Base-by-base conservation (phyloP, 2,329 filamentous ascomycete genomes). In the Colletotrichum truncatum region DNA sequence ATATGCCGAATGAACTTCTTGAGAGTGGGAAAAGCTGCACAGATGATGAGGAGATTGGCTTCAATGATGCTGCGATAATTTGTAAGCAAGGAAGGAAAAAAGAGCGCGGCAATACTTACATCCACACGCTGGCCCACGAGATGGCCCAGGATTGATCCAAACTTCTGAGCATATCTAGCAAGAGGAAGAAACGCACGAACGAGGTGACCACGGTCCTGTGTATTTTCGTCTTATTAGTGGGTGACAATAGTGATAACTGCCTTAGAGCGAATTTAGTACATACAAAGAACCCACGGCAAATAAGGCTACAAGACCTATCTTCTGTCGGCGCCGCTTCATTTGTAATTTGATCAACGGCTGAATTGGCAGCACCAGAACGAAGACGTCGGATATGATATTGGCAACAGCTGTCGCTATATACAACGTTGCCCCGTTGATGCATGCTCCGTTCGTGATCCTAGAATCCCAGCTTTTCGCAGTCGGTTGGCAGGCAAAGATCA, bases 351-450 rank as follows among this genome's bases (percentile, higher is more conserved):
- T 70, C 1, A 86, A 74, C 34, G 83, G 81, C 0, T 78, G 80
- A 26, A 85, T 76, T 0, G 84, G 84, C 2, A 86, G 69, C 1
- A 76, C 67, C 48, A 84, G 82, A 14, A 84, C 77, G 6, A 84
- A 68, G 4, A 86, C 52, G 67, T 85, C 82, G 7, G 82, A 82
- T 14, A 79, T 58, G 48, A 85, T 82, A 62, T 84, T 84, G 16
- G 81, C 73, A 3, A 77, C 78, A 0, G 82, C 81, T 12, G 83
- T 84, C 34, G 79, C 76, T 16, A 85, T 79, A 68, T 84, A 85
- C 26, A 85, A 77, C 3, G 77, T 74, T 16, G 82, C 76, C 18
- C 79, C 76, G 58, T 82, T 74, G 51, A 86, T 75, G 61, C 84
- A 86, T n/a, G 56, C 71, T 65, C 66, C 81, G 67, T 52, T 72